Base-by-base conservation (phyloP, 225 moss, liverwort and hornwort genomes). In the Climacium dendroides region DNA sequence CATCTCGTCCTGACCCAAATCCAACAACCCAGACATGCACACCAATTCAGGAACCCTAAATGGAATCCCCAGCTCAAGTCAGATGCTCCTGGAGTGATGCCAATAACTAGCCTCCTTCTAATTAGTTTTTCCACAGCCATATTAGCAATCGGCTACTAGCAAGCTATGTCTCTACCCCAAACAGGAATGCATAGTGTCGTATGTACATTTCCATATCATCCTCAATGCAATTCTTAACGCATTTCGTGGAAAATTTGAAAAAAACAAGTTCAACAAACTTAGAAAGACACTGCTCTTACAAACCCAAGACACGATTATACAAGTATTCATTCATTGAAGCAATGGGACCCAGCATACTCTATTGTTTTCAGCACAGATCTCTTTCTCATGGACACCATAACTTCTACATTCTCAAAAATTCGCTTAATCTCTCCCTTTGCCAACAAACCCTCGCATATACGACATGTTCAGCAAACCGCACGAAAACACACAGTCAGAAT, bases 1-100 rank as follows among this genome's bases (percentile, higher is more conserved):
- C 95, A 90, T 96, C 96, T 86, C 84, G 57, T 41, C 96, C 95
- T 91, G 78, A 61, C 7, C 28, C 50, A 81, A 75, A 18, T 28
- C 83, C 43, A 65, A 35, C 80, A 43, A 74, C 22, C 8, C 48
- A 69, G 35, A 80, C 59, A 78, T 53, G 64, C 63, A 65, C 76
- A 82, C 30, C 43, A 60, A 60, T 26, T 54, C 55, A 76, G 78
- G 30, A 52, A 83, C 62, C 53, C 61, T 35, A 73, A 74, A 69
- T 29, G 58, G 66, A 75, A 74, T 26, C 15, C 74, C 23, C 37
- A 34, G 37, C 37, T 52, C 73, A 20, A 24, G 37, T 48, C 67
- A 50, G 37, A 80, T 52, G 50, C 20, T 60, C 84, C n/a, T 34
- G 41, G 45, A 57, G 43, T 37, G 52, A 74, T 63, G 54, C 53